Evolutionary conservation across 805 yeast species (phyloP).

Genomic region (Starmerella gropengiesseri): DNA sequence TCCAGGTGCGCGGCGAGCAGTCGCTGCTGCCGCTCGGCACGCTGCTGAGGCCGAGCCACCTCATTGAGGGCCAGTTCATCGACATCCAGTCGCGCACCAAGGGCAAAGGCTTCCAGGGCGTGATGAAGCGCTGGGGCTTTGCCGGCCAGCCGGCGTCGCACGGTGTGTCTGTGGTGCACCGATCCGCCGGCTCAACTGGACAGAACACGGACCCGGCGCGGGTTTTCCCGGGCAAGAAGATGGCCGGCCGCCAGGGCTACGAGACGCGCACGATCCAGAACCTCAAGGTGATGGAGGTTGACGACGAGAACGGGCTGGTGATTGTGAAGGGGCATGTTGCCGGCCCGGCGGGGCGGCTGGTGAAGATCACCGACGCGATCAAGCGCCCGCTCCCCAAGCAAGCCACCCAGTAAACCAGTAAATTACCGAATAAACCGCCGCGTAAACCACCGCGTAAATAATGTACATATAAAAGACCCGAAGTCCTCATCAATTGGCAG

Average conservation of each 20-base stretch:
- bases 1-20: conserved; percentile 55
- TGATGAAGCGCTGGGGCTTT: conserved; percentile 90
- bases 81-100: conserved; percentile 70
- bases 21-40: conserved; percentile 72
- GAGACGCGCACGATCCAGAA: conserved; percentile 63
- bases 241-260: conserved; percentile 97
- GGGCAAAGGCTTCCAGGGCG: conserved; percentile 98
- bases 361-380: conserved; percentile 71
- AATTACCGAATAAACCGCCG: too few species aligned
- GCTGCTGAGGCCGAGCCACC: conserved; percentile 70
- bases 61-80: conserved; percentile 69
- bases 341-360: conserved; percentile 70
- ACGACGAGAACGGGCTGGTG: conserved; percentile 69
- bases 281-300: conserved; percentile 63
- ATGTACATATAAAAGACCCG: conserved; percentile 8
- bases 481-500: not conserved
- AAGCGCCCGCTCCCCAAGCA: conserved; percentile 24
- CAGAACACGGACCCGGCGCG: conserved; percentile 93
- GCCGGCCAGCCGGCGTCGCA: conserved; percentile 84
- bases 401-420: not conserved
- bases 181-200: conserved; percentile 97
- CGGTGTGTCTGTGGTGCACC: conserved; percentile 87
- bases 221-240: conserved; percentile 89
- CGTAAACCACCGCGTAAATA: too few species aligned
- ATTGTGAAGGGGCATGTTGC: conserved; percentile 83